phyloP scores from a whole-genome alignment of 768 basidiomycete species.

The Amanita rimosa region DNA sequence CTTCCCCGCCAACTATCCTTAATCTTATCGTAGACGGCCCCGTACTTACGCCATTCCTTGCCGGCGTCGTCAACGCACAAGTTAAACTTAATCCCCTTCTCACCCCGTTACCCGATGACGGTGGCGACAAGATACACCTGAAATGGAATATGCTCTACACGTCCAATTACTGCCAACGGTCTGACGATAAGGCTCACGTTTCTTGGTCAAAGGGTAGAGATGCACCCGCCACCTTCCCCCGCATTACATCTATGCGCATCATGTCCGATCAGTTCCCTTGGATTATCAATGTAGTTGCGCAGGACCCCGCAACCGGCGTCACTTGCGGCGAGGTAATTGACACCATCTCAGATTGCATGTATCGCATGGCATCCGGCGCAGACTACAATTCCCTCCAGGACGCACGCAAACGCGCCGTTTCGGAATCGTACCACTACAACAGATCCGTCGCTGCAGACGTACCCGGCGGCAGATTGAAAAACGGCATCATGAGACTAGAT shows the following conservation, averaged over 20 bases:
- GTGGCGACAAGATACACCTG: conserved; percentile 35
- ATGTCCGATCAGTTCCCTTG: conserved; percentile 46
- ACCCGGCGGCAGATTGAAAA: conserved; percentile 57
- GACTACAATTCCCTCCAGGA: conserved; percentile 37
- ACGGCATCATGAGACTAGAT: conserved; percentile 56
- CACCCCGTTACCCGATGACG: conserved; percentile 27
- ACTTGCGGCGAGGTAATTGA: conserved; percentile 62
- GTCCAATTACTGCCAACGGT: conserved; percentile 48
- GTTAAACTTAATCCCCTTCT: conserved; percentile 55
- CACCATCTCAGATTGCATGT: conserved; percentile 36
- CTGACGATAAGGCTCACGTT: conserved; percentile 42
- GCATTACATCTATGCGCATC: conserved; percentile 38
- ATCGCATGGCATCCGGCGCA: conserved; percentile 33
- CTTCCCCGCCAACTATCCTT: conserved; percentile 1
- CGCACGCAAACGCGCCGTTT: conserved; percentile 29
- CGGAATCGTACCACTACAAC: conserved; percentile 50
- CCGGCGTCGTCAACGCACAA: conserved; percentile 33
- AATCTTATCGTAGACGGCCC: conserved; percentile 43
- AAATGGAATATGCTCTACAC: conserved; percentile 70
- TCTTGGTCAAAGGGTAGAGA: conserved; percentile 62
- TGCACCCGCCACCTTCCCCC: conserved; percentile 57
- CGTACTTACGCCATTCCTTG: conserved; percentile 51
- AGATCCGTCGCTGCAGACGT: conserved; percentile 51
- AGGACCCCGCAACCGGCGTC: conserved; percentile 36
- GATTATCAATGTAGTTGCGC: conserved; percentile 37